These are phyloP conservation scores for Verticillium klebahnii DNA, from an alignment of 2,329 filamentous ascomycete genomes.

Conservation along the genomic window DNA sequence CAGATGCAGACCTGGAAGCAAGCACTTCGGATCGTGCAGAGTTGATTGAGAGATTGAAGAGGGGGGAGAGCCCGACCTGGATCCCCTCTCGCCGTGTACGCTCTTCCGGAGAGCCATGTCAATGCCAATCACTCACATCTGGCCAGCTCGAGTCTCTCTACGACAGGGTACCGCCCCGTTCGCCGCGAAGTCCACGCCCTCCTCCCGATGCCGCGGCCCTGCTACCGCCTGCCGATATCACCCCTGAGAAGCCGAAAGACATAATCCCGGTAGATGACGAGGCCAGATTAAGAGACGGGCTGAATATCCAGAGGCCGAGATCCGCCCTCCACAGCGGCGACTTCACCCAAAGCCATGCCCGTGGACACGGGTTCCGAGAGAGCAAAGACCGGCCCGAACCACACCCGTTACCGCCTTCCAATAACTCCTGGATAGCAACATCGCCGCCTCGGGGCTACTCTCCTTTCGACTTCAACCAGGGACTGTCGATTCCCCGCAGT, in stretches of 20 bases:
- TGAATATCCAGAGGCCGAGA: slow-evolving; percentile 73
- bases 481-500: slow-evolving; percentile 19
- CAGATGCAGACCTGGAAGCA: slow-evolving; percentile 21
- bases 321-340: slow-evolving; percentile 69
- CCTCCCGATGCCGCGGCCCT: slow-evolving; percentile 33
- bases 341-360: slow-evolving; percentile 45
- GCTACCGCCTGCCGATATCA: slow-evolving; percentile 42
- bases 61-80: slow-evolving; percentile 72
- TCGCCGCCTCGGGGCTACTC: slow-evolving; percentile 51
- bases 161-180: slow-evolving; percentile 26
- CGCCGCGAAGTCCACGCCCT: slow-evolving; percentile 29
- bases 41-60: slow-evolving; percentile 81
- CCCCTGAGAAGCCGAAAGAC: slow-evolving; percentile 36
- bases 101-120: background rate
- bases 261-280: slow-evolving; percentile 25
- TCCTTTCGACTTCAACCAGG: slow-evolving; percentile 37
- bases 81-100: slow-evolving; percentile 57
- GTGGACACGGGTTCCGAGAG: background rate
- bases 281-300: slow-evolving; percentile 45
- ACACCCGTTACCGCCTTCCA: slow-evolving; percentile 10
- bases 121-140: slow-evolving; percentile 8
- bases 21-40: slow-evolving; percentile 62
- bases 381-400: background rate
- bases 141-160: slow-evolving; percentile 31
- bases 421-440: slow-evolving; percentile 45